A percentile compares a stretch with the other conserved stretches of the same genome.
Conservation (phyloP, 1,139 yeast species). For the Taphrina pruni region DNA sequence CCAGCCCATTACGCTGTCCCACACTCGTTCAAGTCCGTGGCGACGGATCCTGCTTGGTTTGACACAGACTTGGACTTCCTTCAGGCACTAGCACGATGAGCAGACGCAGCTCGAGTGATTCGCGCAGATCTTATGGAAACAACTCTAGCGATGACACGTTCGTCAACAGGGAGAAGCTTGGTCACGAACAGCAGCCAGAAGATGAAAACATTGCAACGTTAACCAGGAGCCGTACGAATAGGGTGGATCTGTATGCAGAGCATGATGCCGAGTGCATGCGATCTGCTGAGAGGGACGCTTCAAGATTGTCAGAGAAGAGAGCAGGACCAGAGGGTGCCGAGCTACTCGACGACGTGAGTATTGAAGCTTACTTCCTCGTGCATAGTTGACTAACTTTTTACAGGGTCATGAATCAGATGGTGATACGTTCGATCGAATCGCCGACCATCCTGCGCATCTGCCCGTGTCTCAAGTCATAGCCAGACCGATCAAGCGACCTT, state of each 20-base stretch:
- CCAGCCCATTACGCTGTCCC: background rate
- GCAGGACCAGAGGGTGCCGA: conserved; percentile 7
- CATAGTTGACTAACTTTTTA: background rate
- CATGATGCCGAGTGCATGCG: conserved; percentile 33
- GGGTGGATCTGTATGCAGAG: conserved; percentile 28
- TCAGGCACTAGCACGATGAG: conserved; percentile 10
- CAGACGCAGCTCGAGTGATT: conserved; percentile 30
- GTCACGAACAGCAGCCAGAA: background rate
- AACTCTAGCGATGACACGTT: conserved; percentile 22
- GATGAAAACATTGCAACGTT: background rate
- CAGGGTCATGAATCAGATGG: conserved; percentile 22
- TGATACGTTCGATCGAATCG: conserved; percentile 25
- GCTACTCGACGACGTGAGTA: background rate
- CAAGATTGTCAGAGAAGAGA: conserved; percentile 19
- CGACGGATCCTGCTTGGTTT: too few species aligned
- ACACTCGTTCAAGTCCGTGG: background rate
- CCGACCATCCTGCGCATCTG: conserved; percentile 36
- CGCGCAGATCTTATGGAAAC: conserved; percentile 15
- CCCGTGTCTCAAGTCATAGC: conserved; percentile 26
- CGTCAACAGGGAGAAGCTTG: conserved; percentile 19
- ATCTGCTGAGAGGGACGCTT: conserved; percentile 39
- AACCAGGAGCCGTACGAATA: conserved; percentile 6
- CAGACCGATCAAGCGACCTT: conserved; percentile 38
- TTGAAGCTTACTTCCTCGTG: background rate
- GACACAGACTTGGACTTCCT: too few species aligned